phyloP scores from a whole-genome alignment of 441 rosid genomes.

The Theobroma grandiflorum region DNA sequence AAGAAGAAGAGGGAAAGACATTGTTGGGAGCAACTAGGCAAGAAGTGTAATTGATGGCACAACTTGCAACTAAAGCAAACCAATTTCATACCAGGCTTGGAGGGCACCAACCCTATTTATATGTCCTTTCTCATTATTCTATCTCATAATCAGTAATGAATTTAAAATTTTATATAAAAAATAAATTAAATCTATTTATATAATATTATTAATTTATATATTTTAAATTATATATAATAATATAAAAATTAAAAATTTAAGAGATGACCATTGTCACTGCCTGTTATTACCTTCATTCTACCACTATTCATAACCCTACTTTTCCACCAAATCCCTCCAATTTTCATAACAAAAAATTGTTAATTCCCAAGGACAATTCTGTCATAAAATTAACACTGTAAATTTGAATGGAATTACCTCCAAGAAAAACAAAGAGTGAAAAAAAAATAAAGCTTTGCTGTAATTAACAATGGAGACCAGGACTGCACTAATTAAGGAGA shows the following conservation, averaged over 20 bases:
- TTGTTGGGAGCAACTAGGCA: constrained; percentile 17
- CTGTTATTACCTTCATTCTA: no score
- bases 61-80: constrained; percentile 53
- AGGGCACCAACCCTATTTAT: background rate
- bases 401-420: constrained; percentile 33
- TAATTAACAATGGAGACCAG: constrained; percentile 21
- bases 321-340: background rate
- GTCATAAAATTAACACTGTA: background rate
- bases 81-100: constrained; percentile 5
- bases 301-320: background rate
- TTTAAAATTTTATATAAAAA: no score
- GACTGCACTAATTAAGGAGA: constrained; percentile 50
- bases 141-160: background rate
- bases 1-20: no score
- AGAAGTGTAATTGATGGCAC: constrained; percentile 40
- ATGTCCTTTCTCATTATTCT: constrained; percentile 1
- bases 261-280: no score
- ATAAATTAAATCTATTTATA: no score
- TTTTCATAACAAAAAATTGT: background rate
- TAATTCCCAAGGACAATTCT: background rate
- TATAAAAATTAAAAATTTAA: no score
- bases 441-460: background rate
- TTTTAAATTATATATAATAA: no score
- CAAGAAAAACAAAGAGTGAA: background rate
- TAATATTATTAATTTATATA: no score